These are phyloP conservation scores for Rhizophagus clarus DNA, from an alignment of 192 early-diverging fungal genomes.

Conservation along the genomic window DNA sequence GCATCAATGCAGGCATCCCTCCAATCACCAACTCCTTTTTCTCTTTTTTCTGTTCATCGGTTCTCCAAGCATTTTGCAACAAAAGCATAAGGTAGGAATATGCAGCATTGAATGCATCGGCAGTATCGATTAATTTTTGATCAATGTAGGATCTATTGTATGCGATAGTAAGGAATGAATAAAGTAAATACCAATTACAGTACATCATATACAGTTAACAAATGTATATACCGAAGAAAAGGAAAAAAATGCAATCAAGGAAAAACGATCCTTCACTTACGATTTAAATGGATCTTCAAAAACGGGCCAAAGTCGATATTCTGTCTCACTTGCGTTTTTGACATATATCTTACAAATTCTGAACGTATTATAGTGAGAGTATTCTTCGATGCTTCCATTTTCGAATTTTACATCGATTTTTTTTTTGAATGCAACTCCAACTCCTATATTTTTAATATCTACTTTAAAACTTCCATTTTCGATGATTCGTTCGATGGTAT, in stretches of 20 bases:
- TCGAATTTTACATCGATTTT: no score
- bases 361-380: conserved; percentile 11
- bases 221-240: background rate
- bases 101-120: conserved; percentile 7
- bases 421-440: no score
- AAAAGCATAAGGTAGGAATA: conserved; percentile 27
- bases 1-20: conserved; percentile 28
- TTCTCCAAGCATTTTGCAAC: conserved; percentile 15
- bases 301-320: conserved; percentile 24
- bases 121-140: background rate
- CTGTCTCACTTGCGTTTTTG: background rate
- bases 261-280: background rate
- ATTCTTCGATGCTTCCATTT: background rate
- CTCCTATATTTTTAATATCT: no score
- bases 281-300: background rate
- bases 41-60: background rate
- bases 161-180: background rate
- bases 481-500: no score
- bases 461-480: no score
- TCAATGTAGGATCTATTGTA: background rate
- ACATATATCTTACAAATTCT: background rate
- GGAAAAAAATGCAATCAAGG: background rate
- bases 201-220: background rate
- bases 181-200: background rate
- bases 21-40: conserved; percentile 17